Base-by-base conservation (phyloP, 192 early-diverging fungal species). In the Mortierella claussenii region DNA sequence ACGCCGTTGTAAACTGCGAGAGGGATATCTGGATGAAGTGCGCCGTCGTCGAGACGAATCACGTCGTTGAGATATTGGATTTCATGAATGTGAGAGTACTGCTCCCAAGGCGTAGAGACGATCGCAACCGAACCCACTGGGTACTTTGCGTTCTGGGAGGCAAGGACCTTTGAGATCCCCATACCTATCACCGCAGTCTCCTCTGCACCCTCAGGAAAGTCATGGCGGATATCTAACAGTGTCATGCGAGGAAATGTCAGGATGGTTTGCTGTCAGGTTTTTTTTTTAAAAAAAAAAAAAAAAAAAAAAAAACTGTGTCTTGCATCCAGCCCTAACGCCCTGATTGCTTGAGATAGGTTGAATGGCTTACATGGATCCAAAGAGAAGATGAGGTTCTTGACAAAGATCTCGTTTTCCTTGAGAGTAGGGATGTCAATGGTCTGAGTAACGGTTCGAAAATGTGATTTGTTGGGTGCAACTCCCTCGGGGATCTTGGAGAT, bases 321-420 rank as follows among this genome's bases (percentile, higher is more conserved):
- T n/a, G n/a, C n/a, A n/a, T n/a, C n/a, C n/a, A n/a, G n/a, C n/a
- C n/a, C n/a, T n/a, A n/a, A n/a, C n/a, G n/a, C 13, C 13, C 13
- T 40, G 7, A 10, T 40, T 40, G 7, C 13, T 40, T 40, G 7
- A 10, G 15, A 23, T 11, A 49, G 27, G 32, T 18, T n/a, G 21
- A 10, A 47, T 56, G 46, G 13, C 88, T 92, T 90, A 74, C 95
- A 94, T 9, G 91, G 92, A 79, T 94, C 92, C 21, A 94, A 76
- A 11, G 89, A 92, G 21, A 94, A 78, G 48, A 83, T 87, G 18
- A 88, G 76, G 33, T 83, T 84, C 55, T 91, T 89, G 17, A 95
- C 60, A 37, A 94, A 42, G 50, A 83, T 43, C 24, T 86, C 74
- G 11, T 78, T 79, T 26, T 86, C 76, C 27, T 69, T 54, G 20